phyloP scores from a whole-genome alignment of 2,329 filamentous ascomycete species.

The Metarhizium guizhouense region DNA sequence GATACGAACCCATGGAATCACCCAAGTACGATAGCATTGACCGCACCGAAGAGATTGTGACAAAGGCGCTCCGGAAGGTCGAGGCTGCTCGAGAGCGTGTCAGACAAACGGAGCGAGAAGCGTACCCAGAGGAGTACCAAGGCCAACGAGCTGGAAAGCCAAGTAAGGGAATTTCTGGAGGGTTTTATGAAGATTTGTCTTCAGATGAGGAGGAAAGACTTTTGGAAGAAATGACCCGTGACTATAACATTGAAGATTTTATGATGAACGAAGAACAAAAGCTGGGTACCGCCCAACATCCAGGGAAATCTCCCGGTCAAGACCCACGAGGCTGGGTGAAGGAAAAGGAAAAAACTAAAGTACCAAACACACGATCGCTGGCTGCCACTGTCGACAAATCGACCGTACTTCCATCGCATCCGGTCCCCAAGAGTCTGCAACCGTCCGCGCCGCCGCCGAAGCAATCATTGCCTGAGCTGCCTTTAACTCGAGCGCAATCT shows the following conservation, averaged over 20 bases:
- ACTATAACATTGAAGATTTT: conserved; percentile 76
- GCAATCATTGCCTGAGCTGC: conserved; percentile 36
- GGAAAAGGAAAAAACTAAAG: conserved; percentile 41
- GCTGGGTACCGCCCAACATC: conserved; percentile 34
- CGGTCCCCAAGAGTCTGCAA: conserved; percentile 10
- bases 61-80: conserved; percentile 54
- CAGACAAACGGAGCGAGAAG: conserved; percentile 64
- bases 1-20: conserved; percentile 63
- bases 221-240: conserved; percentile 80
- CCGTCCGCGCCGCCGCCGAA: conserved; percentile 39
- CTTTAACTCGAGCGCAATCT: conserved; percentile 21
- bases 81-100: conserved; percentile 70
- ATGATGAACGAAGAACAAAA: conserved; percentile 49
- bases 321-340: conserved; percentile 77
- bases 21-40: conserved; percentile 28
- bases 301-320: conserved; percentile 56
- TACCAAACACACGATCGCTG: conserved; percentile 40
- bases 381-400: conserved; percentile 62
- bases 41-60: conserved; percentile 35
- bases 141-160: conserved; percentile 21
- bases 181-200: conserved; percentile 52
- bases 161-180: conserved; percentile 29
- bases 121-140: conserved; percentile 21
- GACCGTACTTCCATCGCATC: conserved; percentile 8
- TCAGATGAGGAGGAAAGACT: conserved; percentile 67